Evolutionary conservation across 306 rosid species (phyloP).

Genomic region (Cicer yamashitae): DNA sequence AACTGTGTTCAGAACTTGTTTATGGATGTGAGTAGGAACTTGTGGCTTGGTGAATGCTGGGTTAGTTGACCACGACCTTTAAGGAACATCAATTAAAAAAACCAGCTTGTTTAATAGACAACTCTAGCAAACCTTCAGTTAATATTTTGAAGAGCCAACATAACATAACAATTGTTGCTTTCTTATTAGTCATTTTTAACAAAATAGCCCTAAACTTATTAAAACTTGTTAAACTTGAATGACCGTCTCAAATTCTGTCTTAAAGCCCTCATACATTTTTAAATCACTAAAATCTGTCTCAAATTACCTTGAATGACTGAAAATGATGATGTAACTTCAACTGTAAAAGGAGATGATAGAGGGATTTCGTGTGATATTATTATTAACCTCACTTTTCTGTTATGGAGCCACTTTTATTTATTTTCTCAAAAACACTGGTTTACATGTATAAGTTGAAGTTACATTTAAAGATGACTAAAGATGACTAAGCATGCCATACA

Average conservation of each 20-base stretch:
- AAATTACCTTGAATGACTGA: constrained; percentile 17
- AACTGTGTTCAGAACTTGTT: background rate
- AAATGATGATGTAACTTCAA: constrained; percentile 9
- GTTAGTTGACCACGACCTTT: constrained; percentile 20
- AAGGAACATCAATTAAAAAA: background rate
- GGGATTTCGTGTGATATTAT: background rate
- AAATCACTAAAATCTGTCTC: constrained; percentile 21
- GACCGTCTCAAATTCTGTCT: too few species aligned
- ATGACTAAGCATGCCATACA: constrained; percentile 22
- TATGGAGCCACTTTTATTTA: background rate
- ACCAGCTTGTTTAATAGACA: constrained; percentile 17
- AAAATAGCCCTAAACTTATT: constrained; percentile 9
- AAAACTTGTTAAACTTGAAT: background rate
- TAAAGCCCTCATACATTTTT: background rate
- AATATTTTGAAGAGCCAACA: constrained; percentile 16
- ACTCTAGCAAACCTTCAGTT: constrained; percentile 23
- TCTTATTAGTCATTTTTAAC: constrained; percentile 1
- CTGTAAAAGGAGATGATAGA: constrained; percentile 23
- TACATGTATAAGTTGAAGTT: background rate
- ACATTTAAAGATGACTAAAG: too few species aligned
- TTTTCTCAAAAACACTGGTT: constrained; percentile 20
- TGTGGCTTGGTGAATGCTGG: constrained; percentile 9
- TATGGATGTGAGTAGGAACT: constrained; percentile 1
- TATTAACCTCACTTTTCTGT: background rate
- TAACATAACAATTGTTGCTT: constrained; percentile 7